Evolutionary conservation across 768 basidiomycete genomes (phyloP).

Genomic region (Tephrocybe sp.): DNA sequence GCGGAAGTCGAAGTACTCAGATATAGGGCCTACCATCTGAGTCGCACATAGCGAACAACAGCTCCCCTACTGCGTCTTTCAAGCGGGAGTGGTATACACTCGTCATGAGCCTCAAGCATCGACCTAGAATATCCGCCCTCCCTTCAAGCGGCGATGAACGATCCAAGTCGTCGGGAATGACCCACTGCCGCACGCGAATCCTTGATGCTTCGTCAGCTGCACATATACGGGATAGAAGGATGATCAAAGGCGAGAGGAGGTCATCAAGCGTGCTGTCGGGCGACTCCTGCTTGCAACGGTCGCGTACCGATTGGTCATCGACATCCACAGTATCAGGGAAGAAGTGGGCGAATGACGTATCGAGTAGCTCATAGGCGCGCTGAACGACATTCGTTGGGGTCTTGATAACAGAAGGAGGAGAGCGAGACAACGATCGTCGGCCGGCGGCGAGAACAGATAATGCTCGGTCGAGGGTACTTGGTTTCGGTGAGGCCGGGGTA

Average conservation of each 20-base stretch:
- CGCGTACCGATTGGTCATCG: slow-evolving; percentile 64
- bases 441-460: slow-evolving; percentile 53
- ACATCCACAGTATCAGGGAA: slow-evolving; percentile 65
- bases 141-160: slow-evolving; percentile 74
- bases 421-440: slow-evolving; percentile 51
- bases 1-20: not conserved
- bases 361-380: slow-evolving; percentile 69
- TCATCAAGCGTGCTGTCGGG: slow-evolving; percentile 72
- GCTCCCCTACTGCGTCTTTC: slow-evolving; percentile 80
- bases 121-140: slow-evolving; percentile 73
- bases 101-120: slow-evolving; percentile 73
- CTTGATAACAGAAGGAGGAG: slow-evolving; percentile 41
- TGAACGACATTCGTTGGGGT: slow-evolving; percentile 50
- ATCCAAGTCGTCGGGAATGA: slow-evolving; percentile 81
- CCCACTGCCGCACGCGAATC: slow-evolving; percentile 57
- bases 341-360: slow-evolving; percentile 56
- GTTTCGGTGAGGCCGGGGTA: slow-evolving; percentile 29
- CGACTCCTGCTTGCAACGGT: slow-evolving; percentile 45
- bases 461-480: slow-evolving; percentile 58
- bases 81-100: slow-evolving; percentile 73
- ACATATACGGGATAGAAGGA: slow-evolving; percentile 74
- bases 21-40: slow-evolving; percentile 63
- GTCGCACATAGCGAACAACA: slow-evolving; percentile 83
- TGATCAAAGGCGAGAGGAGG: slow-evolving; percentile 68
- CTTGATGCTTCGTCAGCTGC: slow-evolving; percentile 60